Percentiles rank a stretch among this genome's conserved stretches.
These are phyloP conservation scores for Breynia disticha DNA, from an alignment of 441 rosid species.

Conservation along the genomic window DNA sequence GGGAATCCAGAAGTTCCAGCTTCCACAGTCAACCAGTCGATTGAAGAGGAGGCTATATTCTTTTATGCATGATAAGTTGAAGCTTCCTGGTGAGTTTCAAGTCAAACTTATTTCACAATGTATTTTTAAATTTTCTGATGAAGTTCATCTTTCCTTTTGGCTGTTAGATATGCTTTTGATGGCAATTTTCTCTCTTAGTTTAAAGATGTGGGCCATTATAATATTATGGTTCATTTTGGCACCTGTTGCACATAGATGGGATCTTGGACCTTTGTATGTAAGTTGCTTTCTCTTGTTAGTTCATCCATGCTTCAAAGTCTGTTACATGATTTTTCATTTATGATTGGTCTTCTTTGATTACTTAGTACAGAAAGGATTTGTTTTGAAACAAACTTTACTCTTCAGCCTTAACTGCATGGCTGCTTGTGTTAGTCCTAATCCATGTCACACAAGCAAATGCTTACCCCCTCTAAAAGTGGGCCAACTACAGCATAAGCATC, in stretches of 20 bases:
- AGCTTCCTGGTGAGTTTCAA: slow-evolving; percentile 56
- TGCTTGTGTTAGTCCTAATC: no score
- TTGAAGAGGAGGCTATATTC: slow-evolving; percentile 61
- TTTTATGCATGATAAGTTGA: slow-evolving; percentile 54
- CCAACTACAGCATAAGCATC: no score
- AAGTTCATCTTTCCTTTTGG: slow-evolving; percentile 16
- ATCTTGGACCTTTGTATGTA: slow-evolving; percentile 81
- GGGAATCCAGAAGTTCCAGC: slow-evolving; percentile 54
- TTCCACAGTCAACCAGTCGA: slow-evolving; percentile 58
- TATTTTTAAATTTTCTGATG: slow-evolving; percentile 15
- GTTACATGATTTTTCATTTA: not conserved
- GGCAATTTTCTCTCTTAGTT: slow-evolving; percentile 60
- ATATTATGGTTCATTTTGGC: slow-evolving; percentile 72
- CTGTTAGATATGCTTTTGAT: slow-evolving; percentile 62
- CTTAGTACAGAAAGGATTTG: not conserved
- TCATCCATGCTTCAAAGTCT: not conserved
- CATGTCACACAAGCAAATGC: no score
- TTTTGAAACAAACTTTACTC: no score
- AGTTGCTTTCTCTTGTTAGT: slow-evolving; percentile 24
- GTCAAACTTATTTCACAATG: slow-evolving; percentile 12
- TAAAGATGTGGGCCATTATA: slow-evolving; percentile 51
- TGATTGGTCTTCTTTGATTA: not conserved
- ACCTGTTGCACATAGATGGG: slow-evolving; percentile 73
- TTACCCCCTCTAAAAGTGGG: no score
- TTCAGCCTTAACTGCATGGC: no score